Conservation (phyloP, 2,329 filamentous ascomycete species). For the Beauveria varroae region DNA sequence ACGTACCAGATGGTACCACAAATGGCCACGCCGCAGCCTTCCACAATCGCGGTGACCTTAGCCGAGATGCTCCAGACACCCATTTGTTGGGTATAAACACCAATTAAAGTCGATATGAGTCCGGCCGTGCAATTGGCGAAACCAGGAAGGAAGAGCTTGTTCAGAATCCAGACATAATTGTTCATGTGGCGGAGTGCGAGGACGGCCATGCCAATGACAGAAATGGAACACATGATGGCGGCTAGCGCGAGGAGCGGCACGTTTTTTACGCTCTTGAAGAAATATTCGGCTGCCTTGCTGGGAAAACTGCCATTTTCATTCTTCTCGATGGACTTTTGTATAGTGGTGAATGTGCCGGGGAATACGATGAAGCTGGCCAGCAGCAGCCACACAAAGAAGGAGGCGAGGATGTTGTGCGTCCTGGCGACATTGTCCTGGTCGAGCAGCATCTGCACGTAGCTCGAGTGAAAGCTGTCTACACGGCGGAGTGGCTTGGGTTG, state of each 20-base stretch:
- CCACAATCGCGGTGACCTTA: constrained; percentile 27
- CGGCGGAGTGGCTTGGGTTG: constrained; percentile 12
- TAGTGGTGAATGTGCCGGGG: constrained; percentile 42
- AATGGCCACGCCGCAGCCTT: constrained; percentile 22
- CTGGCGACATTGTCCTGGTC: constrained; percentile 37
- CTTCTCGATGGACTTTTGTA: constrained; percentile 21
- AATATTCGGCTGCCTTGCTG: constrained; percentile 15
- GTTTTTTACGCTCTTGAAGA: constrained; percentile 21
- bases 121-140: constrained; percentile 42
- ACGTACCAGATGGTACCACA: constrained; percentile 22
- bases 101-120: constrained; percentile 40
- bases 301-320: constrained; percentile 14
- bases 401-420: constrained; percentile 38
- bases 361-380: constrained; percentile 46
- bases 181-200: constrained; percentile 36
- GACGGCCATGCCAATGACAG: constrained; percentile 28
- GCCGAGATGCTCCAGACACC: constrained; percentile 38
- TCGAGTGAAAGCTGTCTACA: constrained; percentile 24
- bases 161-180: constrained; percentile 49
- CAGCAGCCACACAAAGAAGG: constrained; percentile 36
- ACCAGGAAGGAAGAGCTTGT: constrained; percentile 40
- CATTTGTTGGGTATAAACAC: constrained; percentile 39
- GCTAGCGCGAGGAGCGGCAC: constrained; percentile 37
- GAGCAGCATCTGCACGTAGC: constrained; percentile 40
- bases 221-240: constrained; percentile 32